Conservation (phyloP, 2,329 filamentous ascomycete species). For the Colletotrichum lini region DNA sequence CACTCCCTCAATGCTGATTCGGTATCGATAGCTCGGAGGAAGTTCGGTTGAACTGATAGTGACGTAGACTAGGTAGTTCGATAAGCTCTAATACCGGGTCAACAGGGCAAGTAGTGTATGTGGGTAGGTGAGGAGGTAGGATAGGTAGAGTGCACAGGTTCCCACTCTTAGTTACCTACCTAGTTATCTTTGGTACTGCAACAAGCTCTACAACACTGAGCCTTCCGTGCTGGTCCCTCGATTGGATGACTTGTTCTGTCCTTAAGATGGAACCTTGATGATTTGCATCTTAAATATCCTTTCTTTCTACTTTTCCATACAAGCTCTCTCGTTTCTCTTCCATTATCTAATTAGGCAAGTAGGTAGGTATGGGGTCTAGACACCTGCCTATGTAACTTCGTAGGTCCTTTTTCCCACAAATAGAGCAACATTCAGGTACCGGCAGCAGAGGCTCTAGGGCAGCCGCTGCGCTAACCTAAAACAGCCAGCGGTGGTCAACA, state of each 20-base stretch:
- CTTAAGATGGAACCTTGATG: background rate
- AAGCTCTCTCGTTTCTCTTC: background rate
- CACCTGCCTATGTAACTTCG: too few relatives aligned
- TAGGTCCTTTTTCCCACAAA: background rate
- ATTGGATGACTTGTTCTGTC: background rate
- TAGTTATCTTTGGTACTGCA: background rate
- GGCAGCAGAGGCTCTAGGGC: slow-evolving; percentile 8
- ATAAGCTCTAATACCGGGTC: slow-evolving; percentile 17
- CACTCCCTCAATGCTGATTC: slow-evolving; percentile 26
- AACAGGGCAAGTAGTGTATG: background rate
- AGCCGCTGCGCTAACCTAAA: slow-evolving; percentile 34
- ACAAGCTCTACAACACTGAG: slow-evolving; percentile 17
- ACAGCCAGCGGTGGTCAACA: slow-evolving; percentile 20
- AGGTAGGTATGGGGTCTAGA: too few relatives aligned
- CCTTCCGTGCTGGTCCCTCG: background rate
- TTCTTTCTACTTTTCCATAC: background rate
- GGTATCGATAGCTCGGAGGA: slow-evolving; percentile 37
- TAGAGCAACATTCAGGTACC: background rate
- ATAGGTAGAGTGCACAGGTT: too few relatives aligned
- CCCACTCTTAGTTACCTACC: background rate
- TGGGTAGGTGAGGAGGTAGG: background rate
- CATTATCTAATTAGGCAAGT: background rate
- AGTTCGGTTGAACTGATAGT: slow-evolving; percentile 38
- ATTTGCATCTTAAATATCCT: background rate
- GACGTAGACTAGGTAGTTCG: slow-evolving; percentile 23